phyloP scores from a whole-genome alignment of 768 basidiomycete species.

The Sarcomyxa edulis region DNA sequence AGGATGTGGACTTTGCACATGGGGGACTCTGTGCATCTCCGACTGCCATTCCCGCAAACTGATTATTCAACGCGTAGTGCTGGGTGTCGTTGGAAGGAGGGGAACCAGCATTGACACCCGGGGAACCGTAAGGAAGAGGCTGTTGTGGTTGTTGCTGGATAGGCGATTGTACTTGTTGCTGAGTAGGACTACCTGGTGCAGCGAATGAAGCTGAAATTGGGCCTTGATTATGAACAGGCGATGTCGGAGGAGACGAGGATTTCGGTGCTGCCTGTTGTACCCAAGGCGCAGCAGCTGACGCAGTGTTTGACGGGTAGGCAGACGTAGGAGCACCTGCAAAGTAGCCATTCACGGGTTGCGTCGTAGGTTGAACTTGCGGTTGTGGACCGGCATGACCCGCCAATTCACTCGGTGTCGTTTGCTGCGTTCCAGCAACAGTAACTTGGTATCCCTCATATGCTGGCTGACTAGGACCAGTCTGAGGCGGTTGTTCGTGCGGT shows the following conservation, averaged over 20 bases:
- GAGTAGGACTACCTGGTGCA: no score
- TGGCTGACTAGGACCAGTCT: no score
- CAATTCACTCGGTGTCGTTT: no score
- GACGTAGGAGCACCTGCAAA: slow-evolving; percentile 5
- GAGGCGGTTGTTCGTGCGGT: slow-evolving; percentile 13
- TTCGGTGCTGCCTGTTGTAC: no score
- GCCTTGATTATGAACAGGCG: slow-evolving; percentile 2
- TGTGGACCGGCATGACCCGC: slow-evolving; percentile 7
- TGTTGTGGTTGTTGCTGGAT: no score
- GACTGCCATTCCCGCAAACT: slow-evolving; percentile 24
- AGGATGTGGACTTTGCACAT: not conserved
- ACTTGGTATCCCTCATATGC: no score
- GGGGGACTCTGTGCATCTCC: slow-evolving; percentile 8
- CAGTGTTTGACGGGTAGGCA: slow-evolving; percentile 10
- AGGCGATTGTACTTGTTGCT: no score
- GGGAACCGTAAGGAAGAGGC: no score
- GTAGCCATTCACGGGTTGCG: slow-evolving; percentile 9
- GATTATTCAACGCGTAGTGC: slow-evolving; percentile 15
- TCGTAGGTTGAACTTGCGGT: slow-evolving; percentile 11
- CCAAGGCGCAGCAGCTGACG: slow-evolving; percentile 3
- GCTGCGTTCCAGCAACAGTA: not conserved
- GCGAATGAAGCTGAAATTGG: no score
- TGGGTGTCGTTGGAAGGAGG: no score
- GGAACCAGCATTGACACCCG: no score
- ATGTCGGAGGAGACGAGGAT: not conserved